These are phyloP conservation scores for Aspergillus sp. DNA, from an alignment of 2,329 filamentous ascomycete genomes.

Conservation along the genomic window DNA sequence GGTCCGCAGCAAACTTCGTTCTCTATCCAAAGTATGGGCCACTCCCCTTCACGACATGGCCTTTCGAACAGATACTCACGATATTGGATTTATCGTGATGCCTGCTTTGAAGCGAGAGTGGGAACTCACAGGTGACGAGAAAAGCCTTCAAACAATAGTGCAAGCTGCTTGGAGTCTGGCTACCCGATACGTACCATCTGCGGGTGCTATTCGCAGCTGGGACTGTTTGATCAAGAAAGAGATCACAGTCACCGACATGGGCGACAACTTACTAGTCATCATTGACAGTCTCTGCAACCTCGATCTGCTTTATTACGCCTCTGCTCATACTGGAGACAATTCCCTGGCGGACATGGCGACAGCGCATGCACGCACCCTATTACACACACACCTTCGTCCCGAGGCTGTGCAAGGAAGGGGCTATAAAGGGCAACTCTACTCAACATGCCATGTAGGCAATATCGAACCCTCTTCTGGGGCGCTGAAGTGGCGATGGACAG, in stretches of 20 bases:
- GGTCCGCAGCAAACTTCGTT: constrained; percentile 10
- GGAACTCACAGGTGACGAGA: constrained; percentile 41
- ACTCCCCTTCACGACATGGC: constrained; percentile 17
- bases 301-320: constrained; percentile 40
- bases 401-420: constrained; percentile 13
- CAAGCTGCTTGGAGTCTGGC: constrained; percentile 25
- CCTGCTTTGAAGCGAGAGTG: constrained; percentile 49
- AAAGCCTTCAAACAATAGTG: constrained; percentile 12
- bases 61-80: constrained; percentile 52
- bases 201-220: constrained; percentile 42
- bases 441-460: constrained; percentile 23
- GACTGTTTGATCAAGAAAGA: constrained; percentile 16
- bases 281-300: constrained; percentile 46
- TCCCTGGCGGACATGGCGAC: constrained; percentile 38
- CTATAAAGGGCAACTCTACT: constrained; percentile 10
- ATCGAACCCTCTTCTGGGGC: constrained; percentile 16
- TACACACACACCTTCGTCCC: constrained; percentile 33
- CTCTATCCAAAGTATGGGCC: constrained; percentile 15
- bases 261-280: constrained; percentile 41
- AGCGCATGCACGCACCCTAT: constrained; percentile 38
- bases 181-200: constrained; percentile 34
- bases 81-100: constrained; percentile 55
- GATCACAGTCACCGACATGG: constrained; percentile 31
- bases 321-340: constrained; percentile 25
- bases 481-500: constrained; percentile 19